Base-by-base conservation (phyloP, 2,329 filamentous ascomycete genomes). In the Sporothrix inflata region DNA sequence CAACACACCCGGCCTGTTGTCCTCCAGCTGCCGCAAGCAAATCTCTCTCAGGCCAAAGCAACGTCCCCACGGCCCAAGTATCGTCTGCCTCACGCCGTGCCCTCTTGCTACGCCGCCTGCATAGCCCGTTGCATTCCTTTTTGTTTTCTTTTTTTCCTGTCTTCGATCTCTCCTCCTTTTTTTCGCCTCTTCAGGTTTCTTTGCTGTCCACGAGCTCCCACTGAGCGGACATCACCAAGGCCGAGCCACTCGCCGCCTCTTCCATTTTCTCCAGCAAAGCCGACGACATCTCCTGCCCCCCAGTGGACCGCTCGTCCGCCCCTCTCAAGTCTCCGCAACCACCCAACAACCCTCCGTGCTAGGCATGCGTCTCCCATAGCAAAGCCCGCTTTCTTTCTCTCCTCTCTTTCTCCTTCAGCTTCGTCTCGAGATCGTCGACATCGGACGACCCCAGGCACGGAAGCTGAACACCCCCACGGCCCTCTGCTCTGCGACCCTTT, bases 361-460 rank as follows among this genome's bases (percentile, higher is more conserved):
- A 67, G 74, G 73, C 74, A 75, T 75, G 74, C 47, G 71, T 74
- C 73, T 49, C 71, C 70, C 72, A 73, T 75, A 74, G 71, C 71
- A 30, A 30, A 24, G 27, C 16, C 24, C 38, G 16, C 53, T 55
- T 34, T 71, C 57, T 66, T 38, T 14, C n/a, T 60, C 40, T 61
- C 49, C 19, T 30, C 16, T 27, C 42, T 16, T 38, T 27, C 40
- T 60, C 21, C 24, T 45, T 61, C 53, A 40, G 24, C 40, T 70
- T 66, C 65, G n/a, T 57, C 55, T 70, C 9, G 38, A 19, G n/a
- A 38, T 40, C 27, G 38, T 67, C 63, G 9, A 34, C 38, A 14
- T n/a, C 14, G 16, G 42, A 49, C 42, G 24, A 49, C 24, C 42
- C 7, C 7, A 30, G 42, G 16, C 63, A n/a, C 16, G 3, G 14